Evolutionary conservation across 441 rosid species (phyloP), one percentile per base, ranked within the genome.

Genomic region (Metrosideros polymorpha): DNA sequence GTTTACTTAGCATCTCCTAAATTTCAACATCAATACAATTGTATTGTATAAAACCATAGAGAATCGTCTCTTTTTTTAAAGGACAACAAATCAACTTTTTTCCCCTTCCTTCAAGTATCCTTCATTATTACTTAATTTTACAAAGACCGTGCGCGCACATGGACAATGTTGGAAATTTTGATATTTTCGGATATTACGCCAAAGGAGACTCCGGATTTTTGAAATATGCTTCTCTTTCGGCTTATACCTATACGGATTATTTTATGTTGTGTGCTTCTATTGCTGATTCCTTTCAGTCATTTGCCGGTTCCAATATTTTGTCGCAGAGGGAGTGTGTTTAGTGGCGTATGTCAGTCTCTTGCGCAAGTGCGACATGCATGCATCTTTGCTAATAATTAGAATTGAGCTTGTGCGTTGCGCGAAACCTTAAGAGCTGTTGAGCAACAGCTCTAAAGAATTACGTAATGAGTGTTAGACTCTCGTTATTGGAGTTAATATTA

Each of bases 341-440:
- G 7, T 14, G 22, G 9, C 29, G 6, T 0, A 7, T 15, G 2
- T 14, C 6, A 0, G 29, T 59, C 29, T 13, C 19, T 2, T 0
- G 5, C 0, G 5, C 7, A 22, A 5, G 0, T 2, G 17, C 4
- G 4, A 56, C 5, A 13, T 2, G 30, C 3, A 0, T 56, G 61
- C 61, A 7, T 7, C 2, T 8, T 2, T 15, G 39, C 19, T 59
- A 6, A 59, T 14, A 15, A 59, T 12, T 29, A 29, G 22, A 29
- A 14, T 59, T 2, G 3, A 29, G 27, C 6, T 27, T 1, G 1
- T n/a, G 32, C 1, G 0, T 57, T 57, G 12, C 49, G n/a, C n/a
- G n/a, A n/a, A n/a, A n/a, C n/a, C n/a, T n/a, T n/a, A n/a, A n/a
- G n/a, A n/a, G n/a, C n/a, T n/a, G n/a, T n/a, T n/a, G n/a, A n/a